Evolutionary conservation across 1,284 basidiomycete genomes (phyloP).

Genomic region (Papiliotrema terrestris): DNA sequence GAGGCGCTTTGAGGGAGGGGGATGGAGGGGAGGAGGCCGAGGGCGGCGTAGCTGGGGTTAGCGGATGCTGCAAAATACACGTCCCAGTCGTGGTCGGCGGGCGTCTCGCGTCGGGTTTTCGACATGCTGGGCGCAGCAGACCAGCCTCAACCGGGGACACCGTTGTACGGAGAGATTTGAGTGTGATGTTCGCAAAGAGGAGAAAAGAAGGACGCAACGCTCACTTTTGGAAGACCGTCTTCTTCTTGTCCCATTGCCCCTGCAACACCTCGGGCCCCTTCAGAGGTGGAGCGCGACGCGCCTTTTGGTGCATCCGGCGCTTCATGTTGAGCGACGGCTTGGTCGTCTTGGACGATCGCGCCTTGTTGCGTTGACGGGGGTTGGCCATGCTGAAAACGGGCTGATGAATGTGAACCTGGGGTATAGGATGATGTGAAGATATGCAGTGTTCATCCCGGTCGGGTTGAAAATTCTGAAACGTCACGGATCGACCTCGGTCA

Average conservation of each 20-base stretch:
- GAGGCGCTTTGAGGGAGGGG: too few relatives aligned
- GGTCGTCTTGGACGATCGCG: conserved; percentile 33
- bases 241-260: conserved; percentile 80
- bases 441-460: too few relatives aligned
- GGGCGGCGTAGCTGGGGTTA: conserved; percentile 43
- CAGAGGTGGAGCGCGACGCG: conserved; percentile 70
- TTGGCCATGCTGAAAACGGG: conserved; percentile 68
- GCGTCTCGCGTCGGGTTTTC: too few relatives aligned
- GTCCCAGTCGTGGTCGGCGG: too few relatives aligned
- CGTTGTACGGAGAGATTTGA: not conserved
- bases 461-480: too few relatives aligned
- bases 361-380: conserved; percentile 66
- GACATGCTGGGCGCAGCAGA: too few relatives aligned
- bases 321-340: conserved; percentile 35
- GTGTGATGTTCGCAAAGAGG: not conserved
- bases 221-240: conserved; percentile 92
- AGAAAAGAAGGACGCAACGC: conserved; percentile 33
- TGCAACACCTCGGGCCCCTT: conserved; percentile 77
- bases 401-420: too few relatives aligned
- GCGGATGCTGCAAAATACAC: too few relatives aligned
- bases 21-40: conserved; percentile 45
- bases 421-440: too few relatives aligned
- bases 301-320: conserved; percentile 39
- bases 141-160: too few relatives aligned
- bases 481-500: too few relatives aligned